Conservation (phyloP, 1,139 yeast species). For the Kodamaea suecica region DNA sequence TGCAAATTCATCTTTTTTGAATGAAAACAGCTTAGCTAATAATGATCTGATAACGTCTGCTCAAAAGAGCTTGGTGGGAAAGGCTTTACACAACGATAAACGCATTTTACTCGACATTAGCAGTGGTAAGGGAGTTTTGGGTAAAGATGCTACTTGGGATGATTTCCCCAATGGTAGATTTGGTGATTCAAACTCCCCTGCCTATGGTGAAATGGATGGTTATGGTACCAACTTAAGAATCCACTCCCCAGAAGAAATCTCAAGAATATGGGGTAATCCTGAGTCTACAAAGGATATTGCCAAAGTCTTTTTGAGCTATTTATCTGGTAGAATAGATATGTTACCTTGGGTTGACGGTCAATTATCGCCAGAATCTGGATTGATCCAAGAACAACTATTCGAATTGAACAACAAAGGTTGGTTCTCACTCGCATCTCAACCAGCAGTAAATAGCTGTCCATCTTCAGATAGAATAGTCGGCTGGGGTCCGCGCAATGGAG, state of each 20-base stretch:
- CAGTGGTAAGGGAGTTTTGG: constrained; percentile 79
- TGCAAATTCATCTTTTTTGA: constrained; percentile 44
- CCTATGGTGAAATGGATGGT: constrained; percentile 97
- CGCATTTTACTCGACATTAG: constrained; percentile 71
- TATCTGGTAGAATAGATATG: constrained; percentile 70
- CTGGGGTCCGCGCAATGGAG: constrained; percentile 90
- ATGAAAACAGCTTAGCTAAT: constrained; percentile 47
- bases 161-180: constrained; percentile 97
- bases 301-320: constrained; percentile 65
- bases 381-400: constrained; percentile 87
- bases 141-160: constrained; percentile 97
- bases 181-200: constrained; percentile 96
- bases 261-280: constrained; percentile 82
- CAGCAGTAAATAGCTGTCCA: constrained; percentile 76
- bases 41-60: constrained; percentile 15
- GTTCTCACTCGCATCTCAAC: constrained; percentile 94
- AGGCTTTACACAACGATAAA: constrained; percentile 33
- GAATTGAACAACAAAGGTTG: constrained; percentile 70
- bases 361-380: constrained; percentile 82
- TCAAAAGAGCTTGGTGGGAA: constrained; percentile 23
- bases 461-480: constrained; percentile 88
- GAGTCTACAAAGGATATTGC: constrained; percentile 60
- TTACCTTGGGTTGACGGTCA: constrained; percentile 93
- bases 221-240: constrained; percentile 90
- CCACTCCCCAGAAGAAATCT: constrained; percentile 62